Evolutionary conservation across 805 yeast genomes (phyloP), one percentile per base, ranked within the genome.

Genomic region (Starmera caribaea): DNA sequence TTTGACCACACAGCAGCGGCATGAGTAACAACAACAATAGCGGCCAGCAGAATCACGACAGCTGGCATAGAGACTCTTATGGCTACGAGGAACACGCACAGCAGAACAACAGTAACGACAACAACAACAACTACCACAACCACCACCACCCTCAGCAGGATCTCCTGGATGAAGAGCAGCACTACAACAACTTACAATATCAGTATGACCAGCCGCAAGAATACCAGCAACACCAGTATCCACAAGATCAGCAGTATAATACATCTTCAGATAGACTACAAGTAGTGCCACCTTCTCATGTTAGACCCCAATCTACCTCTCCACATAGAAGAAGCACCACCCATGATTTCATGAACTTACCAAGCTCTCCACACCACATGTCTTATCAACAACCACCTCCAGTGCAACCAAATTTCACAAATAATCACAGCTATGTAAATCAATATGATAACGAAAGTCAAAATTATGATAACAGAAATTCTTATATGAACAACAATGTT

Each of bases 181-280:
- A 21, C 26, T 21, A 3, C 26, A 21, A 21, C 26, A 21, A 21
- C 26, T 9, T 5, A 21, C 26, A 21, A 9, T 21, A 21, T 9
- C 26, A 21, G 26, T 21, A 21, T 5, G 26, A 21, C 26, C 26
- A 21, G 26, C 26, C 26, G 26, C 26, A 21, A 21, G 26, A 21
- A 9, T 9, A 3, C 6, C 26, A 21, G 8, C 6, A 3, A 9
- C 26, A 21, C 8, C 26, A 21, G 26, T 21, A 21, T 5, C 26
- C 26, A 21, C 26, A 21, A 9, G 26, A 21, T 21, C 26, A 21
- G 6, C 26, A 21, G 26, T 21, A 21, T 21, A 38, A 32, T 15
- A 31, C 45, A 15, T 52, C 53, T 15, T 34, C 43, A n/a, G 53
- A 50, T 17, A 41, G 48, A 39, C 38, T 49, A 3, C 47, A 48